These are phyloP conservation scores for Helminthosporium solani DNA, from an alignment of 2,329 filamentous ascomycete species.

Conservation along the genomic window DNA sequence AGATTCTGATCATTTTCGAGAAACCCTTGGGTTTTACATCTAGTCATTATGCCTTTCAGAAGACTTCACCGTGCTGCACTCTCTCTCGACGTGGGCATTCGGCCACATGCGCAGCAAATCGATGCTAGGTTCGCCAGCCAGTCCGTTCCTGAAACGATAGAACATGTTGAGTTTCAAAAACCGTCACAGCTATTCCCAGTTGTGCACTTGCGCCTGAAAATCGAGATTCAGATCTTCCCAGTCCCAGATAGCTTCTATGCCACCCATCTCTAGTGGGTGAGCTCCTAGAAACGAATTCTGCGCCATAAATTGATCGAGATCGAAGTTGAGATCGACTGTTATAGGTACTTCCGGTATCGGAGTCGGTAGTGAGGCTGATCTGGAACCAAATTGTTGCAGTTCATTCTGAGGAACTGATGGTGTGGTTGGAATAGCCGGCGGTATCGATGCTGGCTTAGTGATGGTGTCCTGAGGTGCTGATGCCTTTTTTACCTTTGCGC, in stretches of 20 bases:
- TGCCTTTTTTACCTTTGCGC: neutral
- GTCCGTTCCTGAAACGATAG: too few relatives aligned
- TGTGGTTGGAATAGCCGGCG: neutral
- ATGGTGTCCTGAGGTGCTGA: neutral
- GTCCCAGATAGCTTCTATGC: slow-evolving; percentile 36
- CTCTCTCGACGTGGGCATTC: too few relatives aligned
- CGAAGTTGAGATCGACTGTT: slow-evolving; percentile 25
- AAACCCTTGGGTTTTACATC: too few relatives aligned
- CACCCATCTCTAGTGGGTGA: slow-evolving; percentile 25
- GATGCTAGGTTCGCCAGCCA: too few relatives aligned
- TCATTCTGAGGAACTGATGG: neutral
- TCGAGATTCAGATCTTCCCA: slow-evolving; percentile 34
- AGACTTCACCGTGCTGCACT: too few relatives aligned
- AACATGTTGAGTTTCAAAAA: too few relatives aligned
- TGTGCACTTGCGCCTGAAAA: neutral
- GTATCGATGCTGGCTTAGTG: neutral
- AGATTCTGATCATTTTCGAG: too few relatives aligned
- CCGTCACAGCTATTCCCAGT: neutral
- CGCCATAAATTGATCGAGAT: slow-evolving; percentile 31
- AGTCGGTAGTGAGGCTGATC: neutral
- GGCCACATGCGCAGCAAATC: too few relatives aligned
- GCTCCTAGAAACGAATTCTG: slow-evolving; percentile 24
- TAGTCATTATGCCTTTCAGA: too few relatives aligned
- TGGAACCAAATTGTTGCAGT: neutral
- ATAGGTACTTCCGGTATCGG: slow-evolving; percentile 5